These are phyloP conservation scores for Serendipita sp. DNA, from an alignment of 768 basidiomycete species.

Conservation along the genomic window DNA sequence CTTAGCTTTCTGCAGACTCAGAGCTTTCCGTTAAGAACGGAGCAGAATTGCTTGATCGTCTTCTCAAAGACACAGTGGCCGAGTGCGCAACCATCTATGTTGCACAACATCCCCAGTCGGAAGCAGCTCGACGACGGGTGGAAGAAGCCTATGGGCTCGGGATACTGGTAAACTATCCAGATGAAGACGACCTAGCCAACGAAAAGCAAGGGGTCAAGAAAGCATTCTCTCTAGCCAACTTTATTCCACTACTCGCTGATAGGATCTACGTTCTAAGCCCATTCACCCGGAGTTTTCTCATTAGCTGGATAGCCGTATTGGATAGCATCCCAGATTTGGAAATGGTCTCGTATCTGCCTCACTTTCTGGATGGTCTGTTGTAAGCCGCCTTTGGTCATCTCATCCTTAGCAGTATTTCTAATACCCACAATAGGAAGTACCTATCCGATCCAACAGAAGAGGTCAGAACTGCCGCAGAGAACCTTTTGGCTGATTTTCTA, in stretches of 20 bases:
- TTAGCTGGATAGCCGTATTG: conserved; percentile 89
- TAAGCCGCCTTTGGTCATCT: conserved; percentile 25
- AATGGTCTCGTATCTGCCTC: conserved; percentile 83
- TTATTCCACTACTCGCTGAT: conserved; percentile 85
- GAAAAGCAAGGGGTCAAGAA: conserved; percentile 33
- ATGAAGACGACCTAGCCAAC: conserved; percentile 28
- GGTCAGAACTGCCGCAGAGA: conserved; percentile 80
- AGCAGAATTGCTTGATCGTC: conserved; percentile 85
- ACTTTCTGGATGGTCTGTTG: conserved; percentile 88
- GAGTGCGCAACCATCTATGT: conserved; percentile 93
- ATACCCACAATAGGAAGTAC: conserved; percentile 49
- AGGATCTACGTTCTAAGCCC: conserved; percentile 91
- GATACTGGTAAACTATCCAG: conserved; percentile 46
- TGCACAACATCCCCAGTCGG: conserved; percentile 70
- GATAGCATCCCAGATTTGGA: conserved; percentile 96
- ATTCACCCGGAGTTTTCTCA: conserved; percentile 89
- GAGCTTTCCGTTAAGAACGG: conserved; percentile 96
- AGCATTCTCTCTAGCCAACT: conserved; percentile 86
- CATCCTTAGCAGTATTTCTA: neutral
- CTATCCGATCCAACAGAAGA: conserved; percentile 90
- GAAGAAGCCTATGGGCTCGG: conserved; percentile 33
- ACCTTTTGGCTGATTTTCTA: conserved; percentile 74
- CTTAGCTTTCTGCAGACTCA: conserved; percentile 84
- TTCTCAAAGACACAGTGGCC: conserved; percentile 96
- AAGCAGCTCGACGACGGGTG: conserved; percentile 34